Percentiles rank a stretch among this genome's conserved stretches.
These are phyloP conservation scores for Odontarrhena argentea DNA, from an alignment of 345 rosid genomes.

Conservation along the genomic window DNA sequence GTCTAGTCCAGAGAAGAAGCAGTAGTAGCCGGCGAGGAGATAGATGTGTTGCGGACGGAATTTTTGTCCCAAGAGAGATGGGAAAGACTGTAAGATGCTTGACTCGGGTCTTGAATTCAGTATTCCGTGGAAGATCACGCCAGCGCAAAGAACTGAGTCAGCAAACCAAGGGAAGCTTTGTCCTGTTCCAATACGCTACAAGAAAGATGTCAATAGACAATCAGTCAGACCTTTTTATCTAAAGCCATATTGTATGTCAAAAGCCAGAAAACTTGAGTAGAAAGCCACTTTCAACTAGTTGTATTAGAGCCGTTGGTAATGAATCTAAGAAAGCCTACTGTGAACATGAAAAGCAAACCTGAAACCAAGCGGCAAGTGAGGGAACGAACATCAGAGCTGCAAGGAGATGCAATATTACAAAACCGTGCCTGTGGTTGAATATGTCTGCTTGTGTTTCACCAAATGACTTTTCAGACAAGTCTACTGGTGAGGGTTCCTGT, in stretches of 20 bases:
- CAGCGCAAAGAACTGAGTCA: constrained; percentile 71
- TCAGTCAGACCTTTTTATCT: not conserved
- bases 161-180: constrained; percentile 80
- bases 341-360: constrained; percentile 53
- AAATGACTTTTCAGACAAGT: constrained; percentile 54
- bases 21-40: constrained; percentile 66
- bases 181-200: constrained; percentile 83
- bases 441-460: constrained; percentile 79
- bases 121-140: constrained; percentile 71
- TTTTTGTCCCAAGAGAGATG: constrained; percentile 47
- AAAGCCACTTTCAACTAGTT: not conserved
- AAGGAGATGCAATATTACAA: constrained; percentile 76
- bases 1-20: constrained; percentile 70
- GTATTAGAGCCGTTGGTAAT: not conserved
- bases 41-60: constrained; percentile 56
- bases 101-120: constrained; percentile 63
- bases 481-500: constrained; percentile 44
- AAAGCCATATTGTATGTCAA: not conserved
- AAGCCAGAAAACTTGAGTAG: not conserved
- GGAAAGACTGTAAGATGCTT: constrained; percentile 54
- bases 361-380: constrained; percentile 86
- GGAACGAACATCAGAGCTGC: constrained; percentile 87
- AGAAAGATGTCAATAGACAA: constrained; percentile 13
- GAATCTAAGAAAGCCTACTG: not conserved
- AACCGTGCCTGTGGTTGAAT: constrained; percentile 82